These are phyloP conservation scores for Choiromyces venosus DNA, from an alignment of 495 filamentous ascomycete species.

Conservation along the genomic window DNA sequence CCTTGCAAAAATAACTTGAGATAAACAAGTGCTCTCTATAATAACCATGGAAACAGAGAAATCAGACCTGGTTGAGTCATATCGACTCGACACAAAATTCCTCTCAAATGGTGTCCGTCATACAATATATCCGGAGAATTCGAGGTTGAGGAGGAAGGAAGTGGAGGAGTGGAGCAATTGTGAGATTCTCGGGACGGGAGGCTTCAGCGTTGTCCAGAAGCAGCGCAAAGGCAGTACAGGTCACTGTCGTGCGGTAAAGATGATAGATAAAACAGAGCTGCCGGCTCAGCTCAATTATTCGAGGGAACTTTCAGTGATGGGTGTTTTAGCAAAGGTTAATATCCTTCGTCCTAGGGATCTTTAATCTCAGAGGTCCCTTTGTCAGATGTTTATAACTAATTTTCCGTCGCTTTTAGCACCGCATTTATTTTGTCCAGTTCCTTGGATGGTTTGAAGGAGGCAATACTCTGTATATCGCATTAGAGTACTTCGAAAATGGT, in stretches of 20 bases:
- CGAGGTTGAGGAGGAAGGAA: too few relatives aligned
- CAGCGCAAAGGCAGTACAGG: neutral
- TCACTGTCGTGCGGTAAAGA: neutral
- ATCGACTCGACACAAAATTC: too few relatives aligned
- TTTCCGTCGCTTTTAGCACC: neutral
- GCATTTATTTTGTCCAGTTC: conserved; percentile 10
- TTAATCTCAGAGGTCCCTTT: too few relatives aligned
- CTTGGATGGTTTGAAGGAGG: conserved; percentile 8
- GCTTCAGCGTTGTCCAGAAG: neutral
- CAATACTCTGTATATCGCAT: conserved; percentile 7
- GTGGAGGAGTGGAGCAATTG: too few relatives aligned
- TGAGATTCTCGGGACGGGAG: too few relatives aligned
- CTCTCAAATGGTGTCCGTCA: too few relatives aligned
- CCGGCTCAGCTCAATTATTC: neutral
- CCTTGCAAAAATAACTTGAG: too few relatives aligned
- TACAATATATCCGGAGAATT: too few relatives aligned
- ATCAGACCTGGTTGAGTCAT: too few relatives aligned
- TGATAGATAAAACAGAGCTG: neutral
- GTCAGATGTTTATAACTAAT: neutral
- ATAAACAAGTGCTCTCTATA: too few relatives aligned
- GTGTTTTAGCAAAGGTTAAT: neutral
- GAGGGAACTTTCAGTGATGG: neutral
- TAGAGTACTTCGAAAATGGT: conserved; percentile 11
- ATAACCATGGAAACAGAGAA: too few relatives aligned
- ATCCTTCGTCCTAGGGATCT: neutral